Percentiles rank a stretch among this genome's conserved stretches.
Evolutionary conservation across 208 protist genomes (phyloP).

Genomic region (Leishmania braziliensis): DNA sequence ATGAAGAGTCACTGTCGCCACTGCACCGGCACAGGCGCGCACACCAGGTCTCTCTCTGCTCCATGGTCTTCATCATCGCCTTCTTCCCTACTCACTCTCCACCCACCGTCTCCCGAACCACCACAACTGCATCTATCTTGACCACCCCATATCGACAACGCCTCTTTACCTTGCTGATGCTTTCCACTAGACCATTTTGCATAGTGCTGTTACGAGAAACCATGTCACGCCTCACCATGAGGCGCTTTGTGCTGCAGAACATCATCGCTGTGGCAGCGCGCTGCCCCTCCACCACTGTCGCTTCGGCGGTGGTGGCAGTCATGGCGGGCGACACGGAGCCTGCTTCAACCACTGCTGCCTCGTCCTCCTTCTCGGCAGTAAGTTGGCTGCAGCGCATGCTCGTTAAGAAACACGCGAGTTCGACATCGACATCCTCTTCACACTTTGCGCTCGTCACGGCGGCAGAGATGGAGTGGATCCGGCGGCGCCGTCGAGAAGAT

Average conservation of each 20-base stretch:
- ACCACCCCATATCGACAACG: too few relatives aligned
- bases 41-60: neutral
- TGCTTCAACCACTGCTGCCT: neutral
- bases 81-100: neutral
- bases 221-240: slow-evolving; percentile 65
- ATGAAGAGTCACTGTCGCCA: neutral
- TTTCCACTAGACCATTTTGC: neutral
- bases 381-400: slow-evolving; percentile 20
- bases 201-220: neutral
- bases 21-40: neutral
- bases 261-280: slow-evolving; percentile 63
- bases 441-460: slow-evolving; percentile 69
- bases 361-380: neutral
- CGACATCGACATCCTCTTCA: neutral
- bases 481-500: slow-evolving; percentile 49
- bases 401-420: slow-evolving; percentile 4
- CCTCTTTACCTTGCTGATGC: neutral
- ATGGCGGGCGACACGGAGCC: slow-evolving; percentile 12
- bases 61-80: neutral
- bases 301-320: slow-evolving; percentile 25
- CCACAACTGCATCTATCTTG: neutral
- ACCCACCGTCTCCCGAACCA: neutral
- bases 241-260: slow-evolving; percentile 76
- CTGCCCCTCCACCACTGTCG: slow-evolving; percentile 46
- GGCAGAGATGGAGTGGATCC: slow-evolving; percentile 72